These are phyloP conservation scores for Teratosphaeria zuluensis DNA, from an alignment of 2,329 filamentous ascomycete genomes.

Conservation along the genomic window DNA sequence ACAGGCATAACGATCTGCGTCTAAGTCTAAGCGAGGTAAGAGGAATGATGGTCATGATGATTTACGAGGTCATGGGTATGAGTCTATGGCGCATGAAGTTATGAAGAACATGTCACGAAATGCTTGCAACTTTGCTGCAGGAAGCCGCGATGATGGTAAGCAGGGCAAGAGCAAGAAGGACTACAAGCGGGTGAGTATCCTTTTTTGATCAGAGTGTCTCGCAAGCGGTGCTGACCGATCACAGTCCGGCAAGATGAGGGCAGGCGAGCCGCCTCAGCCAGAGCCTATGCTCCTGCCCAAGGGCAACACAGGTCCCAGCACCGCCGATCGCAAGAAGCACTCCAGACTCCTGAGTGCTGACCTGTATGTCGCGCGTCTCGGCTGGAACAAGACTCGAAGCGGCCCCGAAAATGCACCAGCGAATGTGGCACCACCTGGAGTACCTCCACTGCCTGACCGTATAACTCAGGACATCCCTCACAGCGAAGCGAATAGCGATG, in stretches of 20 bases:
- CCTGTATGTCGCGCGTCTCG: conserved; percentile 41
- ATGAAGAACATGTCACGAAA: conserved; percentile 5
- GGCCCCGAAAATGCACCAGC: background rate
- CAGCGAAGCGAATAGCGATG: background rate
- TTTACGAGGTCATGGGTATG: conserved; percentile 11
- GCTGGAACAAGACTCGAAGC: conserved; percentile 13
- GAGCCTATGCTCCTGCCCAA: conserved; percentile 22
- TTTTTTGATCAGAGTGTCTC: background rate
- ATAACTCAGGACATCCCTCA: background rate
- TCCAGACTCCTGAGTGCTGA: conserved; percentile 41
- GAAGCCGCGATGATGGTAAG: background rate
- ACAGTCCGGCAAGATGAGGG: conserved; percentile 16
- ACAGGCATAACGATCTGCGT: conserved; percentile 16
- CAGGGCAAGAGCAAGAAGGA: conserved; percentile 15
- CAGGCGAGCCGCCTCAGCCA: conserved; percentile 11
- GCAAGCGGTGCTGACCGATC: conserved; percentile 1
- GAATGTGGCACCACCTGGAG: too few species aligned
- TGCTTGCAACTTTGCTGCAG: conserved; percentile 2
- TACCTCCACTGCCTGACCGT: background rate
- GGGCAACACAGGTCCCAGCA: conserved; percentile 15
- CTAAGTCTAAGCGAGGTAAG: conserved; percentile 8
- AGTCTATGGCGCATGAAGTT: conserved; percentile 11
- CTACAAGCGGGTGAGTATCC: conserved; percentile 13
- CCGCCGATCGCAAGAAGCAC: conserved; percentile 36
- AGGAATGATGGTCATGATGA: background rate